Evolutionary conservation across 176 grass and related monocot genomes (phyloP).

Genomic region (Pontederia crassipes): DNA sequence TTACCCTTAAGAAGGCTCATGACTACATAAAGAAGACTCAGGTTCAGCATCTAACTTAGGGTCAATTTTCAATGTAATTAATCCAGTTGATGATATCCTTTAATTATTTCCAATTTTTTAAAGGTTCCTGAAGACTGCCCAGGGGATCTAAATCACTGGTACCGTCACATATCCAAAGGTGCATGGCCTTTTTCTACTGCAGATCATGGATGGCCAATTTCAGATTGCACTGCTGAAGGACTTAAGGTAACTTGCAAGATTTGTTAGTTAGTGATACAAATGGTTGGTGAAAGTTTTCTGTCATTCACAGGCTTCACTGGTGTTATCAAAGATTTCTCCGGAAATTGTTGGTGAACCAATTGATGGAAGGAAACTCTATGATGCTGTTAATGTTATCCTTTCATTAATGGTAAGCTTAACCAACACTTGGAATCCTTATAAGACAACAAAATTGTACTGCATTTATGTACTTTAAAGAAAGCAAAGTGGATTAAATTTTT

Average conservation of each 20-base stretch:
- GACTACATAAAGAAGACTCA: constrained; percentile 60
- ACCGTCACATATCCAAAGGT: constrained; percentile 98
- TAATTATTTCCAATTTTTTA: constrained; percentile 15
- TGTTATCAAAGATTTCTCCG: constrained; percentile 81
- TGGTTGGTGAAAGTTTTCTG: constrained; percentile 2
- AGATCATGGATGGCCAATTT: constrained; percentile 94
- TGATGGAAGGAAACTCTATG: constrained; percentile 52
- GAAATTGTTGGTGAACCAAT: constrained; percentile 59
- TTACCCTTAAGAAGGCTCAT: constrained; percentile 58
- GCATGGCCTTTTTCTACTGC: constrained; percentile 91
- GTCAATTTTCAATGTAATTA: background rate
- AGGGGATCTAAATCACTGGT: constrained; percentile 64
- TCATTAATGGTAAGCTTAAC: constrained; percentile 64
- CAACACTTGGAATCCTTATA: background rate
- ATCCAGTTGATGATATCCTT: background rate
- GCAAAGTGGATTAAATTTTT: too few relatives aligned
- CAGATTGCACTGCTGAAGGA: constrained; percentile 95
- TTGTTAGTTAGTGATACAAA: background rate
- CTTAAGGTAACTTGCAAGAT: constrained; percentile 38
- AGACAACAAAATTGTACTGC: background rate
- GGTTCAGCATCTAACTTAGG: constrained; percentile 25
- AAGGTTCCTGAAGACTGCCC: constrained; percentile 80
- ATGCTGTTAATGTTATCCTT: constrained; percentile 84
- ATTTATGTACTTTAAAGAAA: background rate
- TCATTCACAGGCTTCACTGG: constrained; percentile 47